A percentile compares a stretch with the other conserved stretches of the same genome.
Conservation (phyloP, 1,284 basidiomycete genomes). For the Irpex sp. region DNA sequence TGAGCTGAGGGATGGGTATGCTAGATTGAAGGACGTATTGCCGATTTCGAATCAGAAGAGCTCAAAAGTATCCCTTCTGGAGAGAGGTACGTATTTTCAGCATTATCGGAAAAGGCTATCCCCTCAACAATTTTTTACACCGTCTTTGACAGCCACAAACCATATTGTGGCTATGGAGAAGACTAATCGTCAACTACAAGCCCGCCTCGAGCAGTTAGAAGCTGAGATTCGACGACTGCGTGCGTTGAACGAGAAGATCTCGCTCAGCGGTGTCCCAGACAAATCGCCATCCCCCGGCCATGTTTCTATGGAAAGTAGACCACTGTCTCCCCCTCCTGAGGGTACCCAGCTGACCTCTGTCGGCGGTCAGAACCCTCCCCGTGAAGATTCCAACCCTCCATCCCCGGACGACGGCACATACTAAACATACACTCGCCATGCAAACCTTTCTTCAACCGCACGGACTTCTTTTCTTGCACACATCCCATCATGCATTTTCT, state of each 20-base stretch:
- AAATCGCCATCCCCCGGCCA: conserved; percentile 50
- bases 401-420: conserved; percentile 58
- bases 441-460: background rate
- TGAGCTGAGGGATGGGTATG: conserved; percentile 84
- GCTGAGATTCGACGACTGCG: conserved; percentile 65
- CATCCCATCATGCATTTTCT: conserved; percentile 5
- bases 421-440: conserved; percentile 28
- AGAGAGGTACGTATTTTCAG: conserved; percentile 60
- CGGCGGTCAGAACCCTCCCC: conserved; percentile 51
- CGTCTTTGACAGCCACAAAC: conserved; percentile 54
- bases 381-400: conserved; percentile 55
- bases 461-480: conserved; percentile 5
- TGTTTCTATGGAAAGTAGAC: conserved; percentile 43
- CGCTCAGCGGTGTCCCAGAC: conserved; percentile 44
- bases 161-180: conserved; percentile 70
- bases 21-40: conserved; percentile 79
- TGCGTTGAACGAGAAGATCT: conserved; percentile 75
- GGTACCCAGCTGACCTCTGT: conserved; percentile 46
- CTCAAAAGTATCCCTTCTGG: conserved; percentile 84
- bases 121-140: conserved; percentile 12
- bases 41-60: conserved; percentile 85
- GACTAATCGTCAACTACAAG: conserved; percentile 63
- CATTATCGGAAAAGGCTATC: background rate
- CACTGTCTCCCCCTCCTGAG: conserved; percentile 65
- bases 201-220: conserved; percentile 59